A percentile compares a stretch with the other conserved stretches of the same genome.
phyloP scores from a whole-genome alignment of 139 green algal species.

The Tetraselmis striata region DNA sequence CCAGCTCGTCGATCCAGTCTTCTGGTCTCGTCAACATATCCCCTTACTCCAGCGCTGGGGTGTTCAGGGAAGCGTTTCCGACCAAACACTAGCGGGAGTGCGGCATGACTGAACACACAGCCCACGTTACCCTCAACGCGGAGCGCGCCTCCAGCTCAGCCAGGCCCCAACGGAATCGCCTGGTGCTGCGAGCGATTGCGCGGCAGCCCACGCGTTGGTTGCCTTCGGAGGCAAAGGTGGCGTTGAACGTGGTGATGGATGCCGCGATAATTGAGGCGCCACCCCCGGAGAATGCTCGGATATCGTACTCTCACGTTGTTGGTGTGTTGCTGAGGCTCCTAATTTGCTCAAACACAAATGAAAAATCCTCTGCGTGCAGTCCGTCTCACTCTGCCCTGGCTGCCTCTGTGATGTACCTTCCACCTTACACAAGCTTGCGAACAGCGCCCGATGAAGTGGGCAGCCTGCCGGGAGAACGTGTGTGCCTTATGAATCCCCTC shows the following conservation, averaged over 20 bases:
- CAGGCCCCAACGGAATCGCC: too few species aligned
- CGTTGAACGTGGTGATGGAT: not conserved
- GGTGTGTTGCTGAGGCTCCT: too few species aligned
- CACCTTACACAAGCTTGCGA: not conserved
- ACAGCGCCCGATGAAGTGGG: not conserved
- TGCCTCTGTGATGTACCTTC: not conserved
- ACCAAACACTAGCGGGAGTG: too few species aligned
- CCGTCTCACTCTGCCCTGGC: not conserved
- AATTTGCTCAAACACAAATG: too few species aligned
- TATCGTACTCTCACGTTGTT: not conserved
- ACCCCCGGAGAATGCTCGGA: not conserved
- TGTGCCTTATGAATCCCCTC: constrained; percentile 33
- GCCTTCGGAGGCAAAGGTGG: not conserved
- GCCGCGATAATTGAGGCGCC: not conserved
- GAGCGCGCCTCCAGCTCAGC: too few species aligned
- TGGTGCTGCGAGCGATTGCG: not conserved
- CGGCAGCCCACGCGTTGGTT: not conserved
- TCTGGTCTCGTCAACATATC: too few species aligned
- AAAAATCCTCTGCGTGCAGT: not conserved
- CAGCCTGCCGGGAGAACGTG: too few species aligned
- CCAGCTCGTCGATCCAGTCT: too few species aligned
- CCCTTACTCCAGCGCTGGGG: too few species aligned
- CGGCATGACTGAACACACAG: too few species aligned
- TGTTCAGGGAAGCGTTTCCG: too few species aligned
- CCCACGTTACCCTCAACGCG: too few species aligned